A percentile compares a stretch with the other conserved stretches of the same genome.
Evolutionary conservation across 2,329 filamentous ascomycete genomes (phyloP).

Genomic region (Aspergillus caelatus): DNA sequence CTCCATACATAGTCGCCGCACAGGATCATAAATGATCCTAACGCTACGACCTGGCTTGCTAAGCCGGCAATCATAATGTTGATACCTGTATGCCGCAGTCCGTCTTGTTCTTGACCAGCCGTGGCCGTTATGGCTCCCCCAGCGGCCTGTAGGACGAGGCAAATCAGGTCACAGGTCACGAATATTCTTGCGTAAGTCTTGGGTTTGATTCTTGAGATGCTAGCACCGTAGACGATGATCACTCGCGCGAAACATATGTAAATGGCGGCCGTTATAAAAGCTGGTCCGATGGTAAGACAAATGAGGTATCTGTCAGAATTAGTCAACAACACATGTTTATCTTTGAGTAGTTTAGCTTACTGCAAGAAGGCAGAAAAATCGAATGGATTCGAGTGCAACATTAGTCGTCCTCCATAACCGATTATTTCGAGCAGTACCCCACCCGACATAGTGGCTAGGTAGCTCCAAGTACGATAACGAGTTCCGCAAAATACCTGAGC

Average conservation of each 20-base stretch:
- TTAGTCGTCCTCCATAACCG: slow-evolving; percentile 62
- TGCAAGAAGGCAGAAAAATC: slow-evolving; percentile 46
- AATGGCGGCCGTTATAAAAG: slow-evolving; percentile 65
- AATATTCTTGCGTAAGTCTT: slow-evolving; percentile 50
- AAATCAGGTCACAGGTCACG: slow-evolving; percentile 65
- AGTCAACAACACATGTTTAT: background rate
- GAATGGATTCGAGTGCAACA: slow-evolving; percentile 56
- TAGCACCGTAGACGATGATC: slow-evolving; percentile 37
- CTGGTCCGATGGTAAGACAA: slow-evolving; percentile 66
- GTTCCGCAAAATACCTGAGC: slow-evolving; percentile 47
- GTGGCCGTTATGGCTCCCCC: slow-evolving; percentile 40
- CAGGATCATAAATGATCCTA: slow-evolving; percentile 57
- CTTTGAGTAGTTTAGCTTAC: slow-evolving; percentile 25
- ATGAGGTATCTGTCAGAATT: slow-evolving; percentile 55
- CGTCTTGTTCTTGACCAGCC: slow-evolving; percentile 14
- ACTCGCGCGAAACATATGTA: slow-evolving; percentile 56
- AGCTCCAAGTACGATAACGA: slow-evolving; percentile 53
- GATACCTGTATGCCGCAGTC: slow-evolving; percentile 46
- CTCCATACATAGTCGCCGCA: slow-evolving; percentile 39
- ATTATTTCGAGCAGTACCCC: slow-evolving; percentile 60
- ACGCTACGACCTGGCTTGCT: slow-evolving; percentile 61
- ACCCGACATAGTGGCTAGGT: slow-evolving; percentile 56
- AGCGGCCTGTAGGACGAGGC: slow-evolving; percentile 62
- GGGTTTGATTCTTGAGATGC: slow-evolving; percentile 36
- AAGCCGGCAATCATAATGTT: slow-evolving; percentile 69